Evolutionary conservation across 805 yeast species (phyloP), one percentile per base, ranked within the genome.

Genomic region (Candida silvicultrix): DNA sequence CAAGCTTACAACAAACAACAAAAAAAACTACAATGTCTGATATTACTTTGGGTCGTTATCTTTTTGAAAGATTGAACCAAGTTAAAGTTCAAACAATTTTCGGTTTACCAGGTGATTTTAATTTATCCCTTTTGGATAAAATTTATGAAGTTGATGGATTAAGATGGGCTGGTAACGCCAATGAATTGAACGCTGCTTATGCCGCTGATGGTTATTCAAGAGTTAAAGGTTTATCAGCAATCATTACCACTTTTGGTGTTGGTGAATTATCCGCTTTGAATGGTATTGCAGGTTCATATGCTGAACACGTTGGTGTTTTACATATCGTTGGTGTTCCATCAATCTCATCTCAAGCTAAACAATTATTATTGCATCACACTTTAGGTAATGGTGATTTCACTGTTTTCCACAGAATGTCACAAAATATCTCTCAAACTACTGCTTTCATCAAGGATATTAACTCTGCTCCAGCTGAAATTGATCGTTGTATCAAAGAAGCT

Each of bases 101-200:
- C 59, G 92, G 92, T 60, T 77, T 85, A 46, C 92, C 92, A 49
- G 90, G 90, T 59, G 92, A 85, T 67, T 84, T 83, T 78, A 85
- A 84, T 73, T 72, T 83, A 63, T 69, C 86, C 18, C 68, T 85
- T 44, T 69, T 85, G 51, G 90, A 85, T 62, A 80, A 84, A 62
- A 73, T 85, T 59, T 81, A 83, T 64, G 86, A 82, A 58, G 87
- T 83, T 43, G 80, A 77, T 32, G 87, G 85, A 40, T 62, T 87
- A 67, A 77, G 85, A 71, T 87, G 95, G 96, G 89, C 87, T 43
- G 96, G 95, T 59, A 86, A 87, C 66, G 86, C 94, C 63, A 87
- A 88, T 68, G 95, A 87, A 71, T 75, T 87, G 70, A 88, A 88
- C 65, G 94, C 95, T 40, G 86, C 94, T 38, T 85, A 84, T 57